Evolutionary conservation across 495 filamentous ascomycete genomes (phyloP).

Genomic region (Tuber aestivum): DNA sequence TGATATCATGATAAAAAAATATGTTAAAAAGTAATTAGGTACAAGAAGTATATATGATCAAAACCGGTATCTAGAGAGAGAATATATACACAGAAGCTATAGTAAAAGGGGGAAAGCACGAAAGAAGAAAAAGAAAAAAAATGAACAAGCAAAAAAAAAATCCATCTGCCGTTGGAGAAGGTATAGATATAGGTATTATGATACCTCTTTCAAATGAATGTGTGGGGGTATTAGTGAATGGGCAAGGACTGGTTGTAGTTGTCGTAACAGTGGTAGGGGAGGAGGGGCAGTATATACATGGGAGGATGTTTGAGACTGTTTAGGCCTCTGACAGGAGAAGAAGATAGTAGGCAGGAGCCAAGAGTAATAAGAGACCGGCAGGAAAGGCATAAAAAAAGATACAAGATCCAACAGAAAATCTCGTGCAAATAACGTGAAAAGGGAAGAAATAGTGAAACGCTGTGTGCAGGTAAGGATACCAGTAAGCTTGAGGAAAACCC

Average conservation of each 20-base stretch:
- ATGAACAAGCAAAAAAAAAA: not conserved
- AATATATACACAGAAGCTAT: not conserved
- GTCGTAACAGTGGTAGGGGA: not conserved
- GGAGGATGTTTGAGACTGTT: not conserved
- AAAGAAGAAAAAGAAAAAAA: not conserved
- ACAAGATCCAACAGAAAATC: not conserved
- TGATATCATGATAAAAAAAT: no score
- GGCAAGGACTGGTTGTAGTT: not conserved
- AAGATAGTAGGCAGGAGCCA: not conserved
- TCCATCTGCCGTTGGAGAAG: not conserved
- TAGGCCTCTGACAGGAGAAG: not conserved
- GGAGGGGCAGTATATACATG: not conserved
- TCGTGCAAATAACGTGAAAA: not conserved
- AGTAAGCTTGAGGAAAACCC: not conserved
- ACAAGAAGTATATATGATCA: not conserved
- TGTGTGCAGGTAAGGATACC: not conserved
- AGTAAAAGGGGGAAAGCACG: not conserved
- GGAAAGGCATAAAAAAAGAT: not conserved
- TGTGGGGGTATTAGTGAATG: not conserved
- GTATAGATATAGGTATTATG: not conserved
- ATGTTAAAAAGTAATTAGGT: not conserved
- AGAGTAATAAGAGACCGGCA: not conserved
- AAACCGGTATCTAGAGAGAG: not conserved
- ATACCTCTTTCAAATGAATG: not conserved
- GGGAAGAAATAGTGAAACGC: not conserved